Base-by-base conservation (phyloP, 129 eudicot genomes). In the Flaveria brownii region DNA sequence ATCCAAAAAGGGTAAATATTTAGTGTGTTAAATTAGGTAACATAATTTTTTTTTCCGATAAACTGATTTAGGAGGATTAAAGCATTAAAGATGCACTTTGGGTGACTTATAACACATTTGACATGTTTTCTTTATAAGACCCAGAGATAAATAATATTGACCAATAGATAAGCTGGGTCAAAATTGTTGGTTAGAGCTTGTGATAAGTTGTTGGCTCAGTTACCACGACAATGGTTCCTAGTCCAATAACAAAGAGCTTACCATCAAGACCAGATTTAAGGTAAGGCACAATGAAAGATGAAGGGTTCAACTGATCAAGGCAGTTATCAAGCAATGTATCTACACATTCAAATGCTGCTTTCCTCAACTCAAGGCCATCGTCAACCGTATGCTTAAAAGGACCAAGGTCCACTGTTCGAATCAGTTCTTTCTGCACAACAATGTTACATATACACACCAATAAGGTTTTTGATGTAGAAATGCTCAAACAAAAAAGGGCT, bases 371-470 rank as follows among this genome's bases (percentile, higher is more conserved):
- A 57, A 91, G 97, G 36, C 99, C 99, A 77, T 95, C 99, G 64
- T 95, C 99, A 67, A 95, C 97, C 12, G 97, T 92, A 86, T 95
- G 99, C 92, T 95, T 95, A 73, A 95, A 95, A 75, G 99, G 99
- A 76, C 99, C 99, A 17, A 95, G 90, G 81, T 95, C 99, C 3
- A 95, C 99, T 7, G 99, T 95, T 74, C 99, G 81, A 47, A 95
- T 95, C 88, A 95, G 79, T 77, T 95, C 99, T 95, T 89, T 77
- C 99, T 95, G 96, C 88, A 83, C 9, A 71, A 15, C 1, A n/a
- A 41, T 20, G 16, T 63, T 20, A 66, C 30, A 45, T 57, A 67
- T 28, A 77, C 4, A 41, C 30, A 70, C 52, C 39, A 69, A 43
- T 15, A 2, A 57, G 33, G 54, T n/a, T 10, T 33, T 65, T 17